Evolutionary conservation across 768 basidiomycete species (phyloP), one percentile per base, ranked within the genome.

Genomic region (Pleurotus sapidus): DNA sequence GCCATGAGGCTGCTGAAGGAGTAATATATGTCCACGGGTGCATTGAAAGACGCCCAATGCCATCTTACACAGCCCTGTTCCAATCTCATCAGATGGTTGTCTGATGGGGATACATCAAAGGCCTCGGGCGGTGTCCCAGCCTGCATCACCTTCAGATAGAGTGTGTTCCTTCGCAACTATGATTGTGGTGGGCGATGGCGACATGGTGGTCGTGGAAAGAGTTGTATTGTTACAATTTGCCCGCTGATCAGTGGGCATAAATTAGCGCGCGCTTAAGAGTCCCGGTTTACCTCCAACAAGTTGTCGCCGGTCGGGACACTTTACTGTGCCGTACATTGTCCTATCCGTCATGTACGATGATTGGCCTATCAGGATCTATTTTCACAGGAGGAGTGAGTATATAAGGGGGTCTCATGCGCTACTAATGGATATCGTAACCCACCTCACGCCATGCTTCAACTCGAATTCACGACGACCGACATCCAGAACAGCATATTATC

Each of bases 381-480:
- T 34, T 34, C 30, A 34, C 30, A 34, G 30, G 30, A 34, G 30
- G 30, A 34, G 30, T 34, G 3, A 34, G 30, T 3, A 34, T 34
- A 34, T 34, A 34, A 34, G 8, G 30, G 30, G 30, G 30, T 34
- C 30, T 34, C 30, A 34, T 34, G 30, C 9, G 0, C 30, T 34
- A 34, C 9, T 34, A 3, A 34, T 11, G 30, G 2, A 11, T 2
- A 34, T 34, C 23, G 9, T 24, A 49, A 51, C 54, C 34, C 2
- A n/a, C 23, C 50, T 24, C 34, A 11, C 25, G 20, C 34, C 23
- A 53, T 40, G 38, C 23, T 25, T 30, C 43, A 40, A 14, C 45
- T 56, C n/a, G 55, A 46, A 24, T 47, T 56, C 18, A 45, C 55
- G 14, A 56, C 55, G 15, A 46, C 55, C 14, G 46, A 45, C 24